Evolutionary conservation across 2,329 filamentous ascomycete genomes (phyloP).

Genomic region (Colletotrichum sp.): DNA sequence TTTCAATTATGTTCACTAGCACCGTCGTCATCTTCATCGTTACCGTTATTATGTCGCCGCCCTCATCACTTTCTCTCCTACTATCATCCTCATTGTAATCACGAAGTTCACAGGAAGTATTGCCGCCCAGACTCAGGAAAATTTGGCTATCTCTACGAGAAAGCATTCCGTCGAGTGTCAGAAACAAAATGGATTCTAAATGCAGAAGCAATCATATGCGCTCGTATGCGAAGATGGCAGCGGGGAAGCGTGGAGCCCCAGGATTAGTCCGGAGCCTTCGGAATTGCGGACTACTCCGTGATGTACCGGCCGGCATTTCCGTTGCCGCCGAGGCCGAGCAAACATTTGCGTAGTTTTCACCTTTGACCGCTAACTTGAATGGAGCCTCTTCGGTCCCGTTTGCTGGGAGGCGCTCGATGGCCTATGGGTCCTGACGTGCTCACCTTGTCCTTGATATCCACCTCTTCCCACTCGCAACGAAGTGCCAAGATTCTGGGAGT

Average conservation of each 20-base stretch:
- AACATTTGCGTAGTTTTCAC: not conserved
- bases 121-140: no score
- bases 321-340: not conserved
- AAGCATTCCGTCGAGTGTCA: not conserved
- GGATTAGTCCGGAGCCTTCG: not conserved
- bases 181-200: fast-evolving
- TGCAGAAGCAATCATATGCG: not conserved
- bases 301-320: not conserved
- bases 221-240: not conserved
- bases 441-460: not conserved
- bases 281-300: not conserved
- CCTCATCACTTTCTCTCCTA: no score
- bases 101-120: no score
- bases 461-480: not conserved
- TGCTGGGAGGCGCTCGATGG: fast-evolving
- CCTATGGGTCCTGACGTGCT: not conserved
- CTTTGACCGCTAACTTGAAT: not conserved
- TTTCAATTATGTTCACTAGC: no score
- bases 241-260: not conserved
- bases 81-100: no score
- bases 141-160: not conserved
- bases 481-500: not conserved
- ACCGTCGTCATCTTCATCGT: no score
- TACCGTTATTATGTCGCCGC: no score
- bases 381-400: not conserved